phyloP scores from a whole-genome alignment of 176 grass and related monocot genomes.

The Rhipidocladum racemiflorum region DNA sequence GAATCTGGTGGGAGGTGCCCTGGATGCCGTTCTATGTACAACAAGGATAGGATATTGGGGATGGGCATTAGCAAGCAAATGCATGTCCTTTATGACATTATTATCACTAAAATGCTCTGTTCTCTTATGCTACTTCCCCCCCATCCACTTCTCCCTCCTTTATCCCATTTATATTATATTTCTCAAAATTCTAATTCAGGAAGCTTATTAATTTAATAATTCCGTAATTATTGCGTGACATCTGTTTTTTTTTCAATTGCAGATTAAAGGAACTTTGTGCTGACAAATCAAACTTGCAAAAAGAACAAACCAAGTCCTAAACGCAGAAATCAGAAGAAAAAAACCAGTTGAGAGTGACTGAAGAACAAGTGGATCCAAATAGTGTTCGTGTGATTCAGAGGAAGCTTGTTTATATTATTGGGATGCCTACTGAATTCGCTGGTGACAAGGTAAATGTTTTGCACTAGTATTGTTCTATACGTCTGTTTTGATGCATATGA shows the following conservation, averaged over 20 bases:
- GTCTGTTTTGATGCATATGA: background rate
- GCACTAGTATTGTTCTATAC: background rate
- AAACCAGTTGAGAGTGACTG: constrained; percentile 16
- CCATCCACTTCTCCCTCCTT: background rate
- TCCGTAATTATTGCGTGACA: background rate
- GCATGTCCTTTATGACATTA: constrained; percentile 27
- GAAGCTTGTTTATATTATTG: constrained; percentile 68
- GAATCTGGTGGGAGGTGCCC: constrained; percentile 54
- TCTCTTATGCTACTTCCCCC: background rate
- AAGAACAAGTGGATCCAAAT: constrained; percentile 42
- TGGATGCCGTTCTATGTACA: constrained; percentile 59
- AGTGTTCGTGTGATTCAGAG: constrained; percentile 57
- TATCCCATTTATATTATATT: background rate
- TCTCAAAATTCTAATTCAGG: background rate
- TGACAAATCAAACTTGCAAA: constrained; percentile 43
- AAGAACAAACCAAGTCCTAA: constrained; percentile 37
- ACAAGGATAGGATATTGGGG: constrained; percentile 61
- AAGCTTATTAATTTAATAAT: constrained; percentile 1
- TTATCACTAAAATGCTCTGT: background rate
- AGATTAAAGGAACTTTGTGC: constrained; percentile 44
- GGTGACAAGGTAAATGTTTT: constrained; percentile 41
- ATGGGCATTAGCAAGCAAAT: constrained; percentile 45
- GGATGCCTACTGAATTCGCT: constrained; percentile 52
- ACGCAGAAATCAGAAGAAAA: constrained; percentile 45
- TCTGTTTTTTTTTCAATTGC: constrained; percentile 7